These are phyloP conservation scores for Echium plantagineum DNA, from an alignment of 257 asterid species.

Conservation along the genomic window DNA sequence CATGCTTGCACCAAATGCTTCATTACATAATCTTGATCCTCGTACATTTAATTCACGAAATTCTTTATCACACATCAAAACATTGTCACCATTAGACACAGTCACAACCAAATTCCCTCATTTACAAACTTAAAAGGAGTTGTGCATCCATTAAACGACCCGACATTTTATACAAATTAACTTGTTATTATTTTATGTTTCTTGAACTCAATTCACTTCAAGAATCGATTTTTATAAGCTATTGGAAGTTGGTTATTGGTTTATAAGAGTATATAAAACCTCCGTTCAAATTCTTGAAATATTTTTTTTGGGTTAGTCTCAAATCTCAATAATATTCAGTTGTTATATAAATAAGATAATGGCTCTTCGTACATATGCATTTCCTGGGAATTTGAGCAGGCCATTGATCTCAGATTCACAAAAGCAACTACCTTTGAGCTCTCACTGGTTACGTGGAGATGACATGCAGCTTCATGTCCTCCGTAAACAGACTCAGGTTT, in stretches of 20 bases:
- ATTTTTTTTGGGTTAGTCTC: conserved; percentile 4
- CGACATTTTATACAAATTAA: too few relatives aligned
- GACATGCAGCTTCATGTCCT: conserved; percentile 36
- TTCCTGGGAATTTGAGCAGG: conserved; percentile 45
- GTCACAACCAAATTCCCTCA: too few relatives aligned
- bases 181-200: too few relatives aligned
- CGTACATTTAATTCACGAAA: too few relatives aligned
- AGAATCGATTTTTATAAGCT: not conserved
- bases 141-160: too few relatives aligned
- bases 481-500: conserved; percentile 44
- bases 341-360: conserved; percentile 13
- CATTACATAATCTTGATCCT: not conserved
- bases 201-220: not conserved
- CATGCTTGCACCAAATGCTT: not conserved
- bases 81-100: too few relatives aligned
- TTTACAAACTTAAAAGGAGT: too few relatives aligned
- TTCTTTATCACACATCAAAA: too few relatives aligned
- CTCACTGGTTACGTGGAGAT: conserved; percentile 40
- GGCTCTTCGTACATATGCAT: conserved; percentile 57
- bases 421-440: conserved; percentile 18
- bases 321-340: conserved; percentile 6
- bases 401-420: conserved; percentile 27
- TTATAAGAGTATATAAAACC: too few relatives aligned
- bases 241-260: too few relatives aligned
- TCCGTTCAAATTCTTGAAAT: conserved; percentile 1